Conservation (phyloP, 164 flowering plant species). For the Annona cherimola region DNA sequence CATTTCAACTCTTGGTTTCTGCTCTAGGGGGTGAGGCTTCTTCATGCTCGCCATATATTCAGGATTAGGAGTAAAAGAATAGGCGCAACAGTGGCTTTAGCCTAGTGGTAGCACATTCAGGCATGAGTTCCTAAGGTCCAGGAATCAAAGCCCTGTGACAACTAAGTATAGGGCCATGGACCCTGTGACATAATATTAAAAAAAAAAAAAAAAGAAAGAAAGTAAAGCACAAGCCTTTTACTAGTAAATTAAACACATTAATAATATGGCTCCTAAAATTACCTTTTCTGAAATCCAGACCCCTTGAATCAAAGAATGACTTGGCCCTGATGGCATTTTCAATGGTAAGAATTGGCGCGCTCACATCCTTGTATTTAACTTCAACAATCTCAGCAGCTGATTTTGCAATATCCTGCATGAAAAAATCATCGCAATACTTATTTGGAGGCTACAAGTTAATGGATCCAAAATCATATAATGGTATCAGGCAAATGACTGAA, state of each 20-base stretch:
- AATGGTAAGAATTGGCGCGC: conserved; percentile 4
- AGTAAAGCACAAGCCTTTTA: too few species aligned
- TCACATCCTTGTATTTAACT: conserved; percentile 1
- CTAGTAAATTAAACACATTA: neutral
- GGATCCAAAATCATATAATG: neutral
- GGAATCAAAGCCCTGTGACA: too few species aligned
- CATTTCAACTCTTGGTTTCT: too few species aligned
- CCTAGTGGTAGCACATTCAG: too few species aligned
- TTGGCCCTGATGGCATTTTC: conserved; percentile 9
- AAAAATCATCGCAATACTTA: neutral
- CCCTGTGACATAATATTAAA: too few species aligned
- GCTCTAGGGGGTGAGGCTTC: too few species aligned
- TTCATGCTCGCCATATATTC: too few species aligned
- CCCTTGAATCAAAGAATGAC: conserved; percentile 8
- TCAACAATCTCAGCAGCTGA: conserved; percentile 10
- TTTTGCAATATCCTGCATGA: conserved; percentile 1
- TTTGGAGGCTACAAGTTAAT: neutral
- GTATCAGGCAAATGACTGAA: neutral
- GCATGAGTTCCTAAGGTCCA: too few species aligned
- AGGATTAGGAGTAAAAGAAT: too few species aligned
- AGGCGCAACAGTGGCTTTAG: too few species aligned
- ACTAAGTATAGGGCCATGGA: too few species aligned
- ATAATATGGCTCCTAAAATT: neutral
- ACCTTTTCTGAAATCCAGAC: conserved; percentile 7
- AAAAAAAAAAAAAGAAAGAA: too few species aligned